Conservation (phyloP, 169 alveolate species). For the Plasmodium billcollinsi region DNA sequence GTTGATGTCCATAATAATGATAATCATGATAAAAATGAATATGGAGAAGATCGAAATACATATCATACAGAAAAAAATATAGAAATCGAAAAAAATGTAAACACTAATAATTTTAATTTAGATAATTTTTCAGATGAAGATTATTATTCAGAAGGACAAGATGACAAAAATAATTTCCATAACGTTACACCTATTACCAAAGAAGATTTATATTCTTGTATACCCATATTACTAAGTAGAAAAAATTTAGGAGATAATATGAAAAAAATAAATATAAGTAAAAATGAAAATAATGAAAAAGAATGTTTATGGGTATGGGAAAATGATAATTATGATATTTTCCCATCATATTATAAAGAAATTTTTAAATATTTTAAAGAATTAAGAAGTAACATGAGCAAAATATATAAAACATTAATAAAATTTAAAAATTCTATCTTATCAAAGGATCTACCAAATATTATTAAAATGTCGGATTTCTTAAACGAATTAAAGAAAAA, state of each 20-base stretch:
- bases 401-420: slow-evolving; percentile 67
- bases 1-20: background rate
- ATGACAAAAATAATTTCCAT: background rate
- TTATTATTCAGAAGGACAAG: slow-evolving; percentile 39
- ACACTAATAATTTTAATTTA: slow-evolving; percentile 6
- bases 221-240: slow-evolving; percentile 65
- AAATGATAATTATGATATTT: slow-evolving; percentile 70
- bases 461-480: slow-evolving; percentile 45
- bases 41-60: background rate
- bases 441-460: slow-evolving; percentile 40
- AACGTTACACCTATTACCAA: slow-evolving; percentile 29
- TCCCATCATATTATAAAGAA: slow-evolving; percentile 69
- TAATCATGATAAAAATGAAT: background rate
- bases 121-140: slow-evolving; percentile 71
- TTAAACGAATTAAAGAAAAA: slow-evolving; percentile 69
- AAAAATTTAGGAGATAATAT: slow-evolving; percentile 74
- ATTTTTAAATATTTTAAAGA: slow-evolving; percentile 68
- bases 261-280: slow-evolving; percentile 64
- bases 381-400: slow-evolving; percentile 45
- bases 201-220: slow-evolving; percentile 45
- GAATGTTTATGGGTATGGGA: slow-evolving; percentile 77
- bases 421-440: slow-evolving; percentile 59
- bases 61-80: background rate
- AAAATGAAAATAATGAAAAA: slow-evolving; percentile 71
- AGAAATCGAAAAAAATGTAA: background rate